phyloP scores from a whole-genome alignment of 2,329 filamentous ascomycete species.

The Penicillium concentricum region DNA sequence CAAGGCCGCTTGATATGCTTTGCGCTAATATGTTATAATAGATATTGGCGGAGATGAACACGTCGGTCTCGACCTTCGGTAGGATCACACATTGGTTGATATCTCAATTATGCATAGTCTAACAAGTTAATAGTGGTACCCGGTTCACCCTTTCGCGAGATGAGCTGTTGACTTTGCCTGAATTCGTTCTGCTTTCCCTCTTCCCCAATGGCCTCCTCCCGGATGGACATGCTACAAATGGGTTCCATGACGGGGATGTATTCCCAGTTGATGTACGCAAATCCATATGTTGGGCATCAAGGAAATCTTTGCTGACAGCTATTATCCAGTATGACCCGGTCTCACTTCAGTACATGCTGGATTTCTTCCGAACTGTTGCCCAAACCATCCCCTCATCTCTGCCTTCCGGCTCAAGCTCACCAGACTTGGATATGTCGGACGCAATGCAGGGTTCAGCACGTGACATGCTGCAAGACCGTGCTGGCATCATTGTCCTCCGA shows the following conservation, averaged over 20 bases:
- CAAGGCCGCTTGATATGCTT: not conserved
- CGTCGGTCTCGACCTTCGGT: conserved; percentile 92
- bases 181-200: conserved; percentile 95
- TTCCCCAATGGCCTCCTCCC: conserved; percentile 98
- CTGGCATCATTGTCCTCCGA: conserved; percentile 92
- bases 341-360: conserved; percentile 97
- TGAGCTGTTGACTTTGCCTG: conserved; percentile 89
- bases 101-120: not conserved
- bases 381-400: conserved; percentile 78
- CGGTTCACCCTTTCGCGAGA: conserved; percentile 93
- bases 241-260: conserved; percentile 87
- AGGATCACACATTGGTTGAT: conserved; percentile 32
- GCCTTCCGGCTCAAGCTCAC: conserved; percentile 63
- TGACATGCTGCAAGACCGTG: conserved; percentile 80
- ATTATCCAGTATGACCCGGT: conserved; percentile 81
- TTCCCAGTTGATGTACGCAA: conserved; percentile 92
- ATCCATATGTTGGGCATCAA: not conserved
- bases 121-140: conserved; percentile 64
- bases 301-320: conserved; percentile 1
- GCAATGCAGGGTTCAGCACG: conserved; percentile 67
- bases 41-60: conserved; percentile 88
- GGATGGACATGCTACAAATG: conserved; percentile 83
- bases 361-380: conserved; percentile 94
- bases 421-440: conserved; percentile 63
- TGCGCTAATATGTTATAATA: conserved; percentile 30